Base-by-base conservation (phyloP, 805 yeast species). In the Candida nemodendra region DNA sequence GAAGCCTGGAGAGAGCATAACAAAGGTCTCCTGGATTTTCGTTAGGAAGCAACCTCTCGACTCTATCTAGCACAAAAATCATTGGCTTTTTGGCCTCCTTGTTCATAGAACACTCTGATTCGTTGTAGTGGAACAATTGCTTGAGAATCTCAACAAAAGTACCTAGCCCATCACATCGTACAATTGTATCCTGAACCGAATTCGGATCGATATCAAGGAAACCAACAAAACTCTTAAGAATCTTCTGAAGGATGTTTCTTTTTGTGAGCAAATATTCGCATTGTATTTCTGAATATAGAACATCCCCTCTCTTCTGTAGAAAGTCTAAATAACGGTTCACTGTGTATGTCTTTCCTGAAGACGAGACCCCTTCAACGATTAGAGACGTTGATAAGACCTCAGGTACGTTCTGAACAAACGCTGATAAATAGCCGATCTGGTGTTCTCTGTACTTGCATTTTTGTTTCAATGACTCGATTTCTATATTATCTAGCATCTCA, bases 321-420 rank as follows among this genome's bases (percentile, higher is more conserved):
- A 47, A 39, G 5, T 59, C 33, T 12, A 73, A 50, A 41, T 60
- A 71, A 13, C 48, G 39, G 2, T 41, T 45, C 4, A 74, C 55
- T 1, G 68, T 61, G 37, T 56, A 58, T 2, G 78, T 57, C 47
- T 76, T 76, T 0, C 81, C 81, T 13, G 71, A 59, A 1, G 78
- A 65, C 36, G 66, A 60, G 39, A 68, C 65, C 0, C 81, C 81
- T 48, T 73, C 77, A 3, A 75, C 62, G 2, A 72, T 51, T 9
- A 74, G 31, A 5, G 66, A 52, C 1, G 72, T 66, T 0, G 62
- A 57, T 56, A 64, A 59, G 2, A 53, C 23, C 3, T 39, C 47
- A 1, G 49, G 18, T 14, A 63, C 59, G 8, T 53, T 52, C 6
- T 62, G 51, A 1, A 75, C 36, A 35, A 64, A 70, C 0, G 68